Percentiles rank a stretch among this genome's conserved stretches.
Evolutionary conservation across 306 rosid species (phyloP).

Genomic region (Cicer arietinum): DNA sequence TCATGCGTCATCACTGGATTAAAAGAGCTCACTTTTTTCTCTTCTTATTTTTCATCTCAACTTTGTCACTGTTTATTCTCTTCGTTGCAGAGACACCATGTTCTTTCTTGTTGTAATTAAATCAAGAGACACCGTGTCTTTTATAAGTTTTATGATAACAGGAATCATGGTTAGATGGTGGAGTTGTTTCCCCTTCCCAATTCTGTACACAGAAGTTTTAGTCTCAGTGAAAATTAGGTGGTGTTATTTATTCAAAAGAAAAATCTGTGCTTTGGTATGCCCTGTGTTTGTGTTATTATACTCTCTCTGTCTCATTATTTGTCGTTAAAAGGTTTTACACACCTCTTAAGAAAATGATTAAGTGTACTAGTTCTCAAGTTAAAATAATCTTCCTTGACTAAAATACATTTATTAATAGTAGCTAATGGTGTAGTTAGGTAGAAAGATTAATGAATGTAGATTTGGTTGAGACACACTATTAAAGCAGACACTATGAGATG

Average conservation of each 20-base stretch:
- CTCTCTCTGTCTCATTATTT: neutral
- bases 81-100: neutral
- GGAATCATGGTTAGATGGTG: constrained; percentile 3
- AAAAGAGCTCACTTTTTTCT: neutral
- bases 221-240: neutral
- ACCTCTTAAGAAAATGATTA: neutral
- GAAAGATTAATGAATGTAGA: neutral
- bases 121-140: neutral
- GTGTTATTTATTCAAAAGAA: constrained; percentile 13
- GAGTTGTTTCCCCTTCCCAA: constrained; percentile 19
- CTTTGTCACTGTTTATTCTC: constrained; percentile 16
- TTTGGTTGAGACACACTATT: neutral
- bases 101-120: constrained; percentile 18
- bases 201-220: constrained; percentile 4
- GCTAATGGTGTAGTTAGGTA: neutral
- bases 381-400: constrained; percentile 3
- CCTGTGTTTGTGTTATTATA: neutral
- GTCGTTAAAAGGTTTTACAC: neutral
- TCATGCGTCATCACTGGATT: constrained; percentile 34
- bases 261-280: neutral
- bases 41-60: neutral
- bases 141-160: neutral
- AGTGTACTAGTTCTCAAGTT: neutral
- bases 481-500: neutral
- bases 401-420: neutral